Conservation (phyloP, 805 yeast species). For the Zygosaccharomyces kombuchaensis region DNA sequence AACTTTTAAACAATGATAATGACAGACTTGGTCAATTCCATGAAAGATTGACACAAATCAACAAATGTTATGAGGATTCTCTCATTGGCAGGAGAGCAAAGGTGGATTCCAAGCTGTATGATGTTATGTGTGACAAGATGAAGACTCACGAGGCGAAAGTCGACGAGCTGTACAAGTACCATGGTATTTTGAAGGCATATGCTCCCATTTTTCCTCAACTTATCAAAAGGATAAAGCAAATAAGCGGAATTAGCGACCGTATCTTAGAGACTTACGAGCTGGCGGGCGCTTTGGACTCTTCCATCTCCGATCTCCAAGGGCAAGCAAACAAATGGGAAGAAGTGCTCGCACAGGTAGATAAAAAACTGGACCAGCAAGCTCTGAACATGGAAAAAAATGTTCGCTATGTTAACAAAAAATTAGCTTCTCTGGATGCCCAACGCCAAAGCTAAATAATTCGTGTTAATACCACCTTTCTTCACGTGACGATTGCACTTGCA, state of each 20-base stretch:
- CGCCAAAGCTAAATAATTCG: not conserved
- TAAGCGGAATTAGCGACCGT: constrained; percentile 24
- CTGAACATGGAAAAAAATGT: constrained; percentile 4
- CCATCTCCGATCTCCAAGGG: constrained; percentile 17
- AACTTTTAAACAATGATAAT: constrained; percentile 27
- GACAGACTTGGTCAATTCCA: constrained; percentile 21
- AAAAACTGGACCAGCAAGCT: constrained; percentile 16
- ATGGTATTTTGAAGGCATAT: constrained; percentile 17
- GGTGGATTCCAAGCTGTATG: constrained; percentile 9
- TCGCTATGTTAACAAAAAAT: constrained; percentile 1
- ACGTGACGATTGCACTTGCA: not conserved
- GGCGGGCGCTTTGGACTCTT: constrained; percentile 19
- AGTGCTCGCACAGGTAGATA: constrained; percentile 18
- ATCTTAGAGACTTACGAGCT: constrained; percentile 17
- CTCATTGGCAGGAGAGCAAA: constrained; percentile 16
- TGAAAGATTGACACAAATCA: constrained; percentile 22
- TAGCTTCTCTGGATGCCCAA: not conserved
- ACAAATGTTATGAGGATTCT: constrained; percentile 26
- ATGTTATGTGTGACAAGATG: constrained; percentile 15
- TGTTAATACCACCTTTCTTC: not conserved
- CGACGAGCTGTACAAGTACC: constrained; percentile 23
- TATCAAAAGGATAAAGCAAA: constrained; percentile 25
- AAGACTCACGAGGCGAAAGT: constrained; percentile 24
- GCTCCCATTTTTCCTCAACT: constrained; percentile 27
- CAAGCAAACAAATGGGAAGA: constrained; percentile 31